Evolutionary conservation across 2,329 filamentous ascomycete species (phyloP), one percentile per base, ranked within the genome.

Genomic region (Alternaria hordeiaustralica): DNA sequence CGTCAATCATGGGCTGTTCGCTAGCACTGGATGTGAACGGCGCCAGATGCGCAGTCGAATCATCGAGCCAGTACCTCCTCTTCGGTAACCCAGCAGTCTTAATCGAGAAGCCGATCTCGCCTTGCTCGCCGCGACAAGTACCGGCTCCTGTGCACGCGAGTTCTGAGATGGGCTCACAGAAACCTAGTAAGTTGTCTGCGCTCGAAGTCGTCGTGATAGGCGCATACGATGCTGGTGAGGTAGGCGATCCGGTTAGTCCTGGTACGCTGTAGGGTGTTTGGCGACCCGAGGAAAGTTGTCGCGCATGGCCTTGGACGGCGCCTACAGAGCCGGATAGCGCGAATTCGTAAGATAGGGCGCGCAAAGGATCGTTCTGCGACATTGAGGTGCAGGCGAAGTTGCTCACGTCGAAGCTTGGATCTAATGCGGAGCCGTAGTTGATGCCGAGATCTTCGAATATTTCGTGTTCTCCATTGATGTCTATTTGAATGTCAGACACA

Each of bases 391-490:
- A 67, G 2, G 60, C 8, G 53, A 79, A 78, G 50, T 77, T 73
- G 26, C 56, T 64, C n/a, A 73, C 41, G 46, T 74, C 66, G 68
- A 78, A 78, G 58, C 74, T 78, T 11, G 62, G 54, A 44, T 79
- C 76, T 7, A 79, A 44, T 18, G 59, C 41, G 15, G 71, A 63
- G n/a, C 67, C 54, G 8, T 65, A 30, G 20, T 69, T 56, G 9
- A 79, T 53, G 1, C 77, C 78, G 4, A 79, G 72, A 61, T 80
- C 78, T 66, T 80, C 78, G 23, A 74, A 68, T 13, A 76, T 60
- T 12, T 80, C 76, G 20, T 75, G 72, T 20, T 64, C 64, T 4
- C 66, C 50, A 21, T 55, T 60, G 36, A 71, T 60, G 3, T 55
- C 67, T 68, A 25, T 13, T 10, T 30, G n/a, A 6, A 46, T 6